Evolutionary conservation across 345 rosid species (phyloP), one percentile per base, ranked within the genome.

Genomic region (Carallia pectinifolia): DNA sequence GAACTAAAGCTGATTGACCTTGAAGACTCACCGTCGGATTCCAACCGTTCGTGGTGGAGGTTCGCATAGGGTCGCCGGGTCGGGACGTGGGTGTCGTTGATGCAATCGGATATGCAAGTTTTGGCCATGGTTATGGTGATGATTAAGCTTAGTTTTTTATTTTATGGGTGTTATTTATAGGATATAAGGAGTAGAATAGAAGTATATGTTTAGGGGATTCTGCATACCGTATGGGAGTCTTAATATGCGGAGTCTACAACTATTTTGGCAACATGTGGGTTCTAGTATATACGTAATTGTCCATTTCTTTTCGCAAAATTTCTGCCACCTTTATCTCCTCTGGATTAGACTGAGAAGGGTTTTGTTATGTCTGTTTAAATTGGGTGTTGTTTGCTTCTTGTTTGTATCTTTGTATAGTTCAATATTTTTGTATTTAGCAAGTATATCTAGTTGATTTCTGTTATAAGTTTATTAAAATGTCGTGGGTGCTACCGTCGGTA

Each of bases 1-100:
- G 15, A 12, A 44, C 1, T 44, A 10, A 44, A 54, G 60, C 66
- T 70, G 52, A 71, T 54, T 7, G 82, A 72, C 67, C 75, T 54
- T 8, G 73, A 69, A 7, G 68, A 76, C 73, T 80, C 83, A 0
- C 66, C 69, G 2, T 67, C 77, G 4, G 63, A 61, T 17, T 74
- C 76, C n/a, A 74, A 82, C 80, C 80, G 15, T 27, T 30, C 72
- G 63, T 73, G 67, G 76, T 74, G 54, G 58, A 79, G 76, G 71
- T 65, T 80, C 56, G 68, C 66, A 53, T 77, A 81, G 31, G 76
- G 71, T 1, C 71, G 70, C 37, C 71, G 66, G 44, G 55, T 53
- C 7, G 48, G 77, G 38, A 47, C 61, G 33, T 47, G 68, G 54
- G 60, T 63, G 58, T 82, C 83, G 1, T 23, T 65, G 34, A 66